Base-by-base conservation (phyloP, 2,329 filamentous ascomycete genomes). In the Microascus cirrosus region DNA sequence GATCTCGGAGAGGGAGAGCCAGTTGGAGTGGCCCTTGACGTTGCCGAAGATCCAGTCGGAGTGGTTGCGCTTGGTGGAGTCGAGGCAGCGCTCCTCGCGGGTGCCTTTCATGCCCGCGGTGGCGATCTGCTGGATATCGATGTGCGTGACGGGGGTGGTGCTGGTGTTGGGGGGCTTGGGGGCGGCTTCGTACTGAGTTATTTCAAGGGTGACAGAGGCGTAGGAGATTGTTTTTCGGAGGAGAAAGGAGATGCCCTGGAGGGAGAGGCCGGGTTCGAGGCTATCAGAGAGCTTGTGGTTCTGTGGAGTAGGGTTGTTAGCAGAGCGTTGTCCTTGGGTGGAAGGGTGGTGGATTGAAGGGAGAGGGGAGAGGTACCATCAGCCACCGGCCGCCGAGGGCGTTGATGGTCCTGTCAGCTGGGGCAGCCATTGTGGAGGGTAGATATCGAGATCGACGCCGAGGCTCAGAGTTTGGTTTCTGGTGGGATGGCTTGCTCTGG, bases 41-140 rank as follows among this genome's bases (percentile, higher is more conserved):
- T 73, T 74, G 59, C 91, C 91, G 69, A 95, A 96, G 63, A 95
- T 81, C 77, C 84, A 85, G 75, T 96, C 90, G 25, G 74, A 74
- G 75, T 92, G 89, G 61, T 82, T 79, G 64, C 86, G 84, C 63
- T 64, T 70, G 57, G 63, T 64, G 68, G 71, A 66, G 73, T 84
- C 80, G 56, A 80, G 65, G 67, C 74, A 79, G 59, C 81, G 80
- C 62, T 70, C 69, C 76, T 84, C 81, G 50, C 74, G 67, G 55
- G 75, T 91, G 65, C 83, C 85, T 66, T 81, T 82, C 62, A 95
- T 75, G 58, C 85, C 86, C 60, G 85, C 89, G 10, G 87, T 89
- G 42, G 82, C 77, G 53, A 80, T 76, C 74, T 95, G 90, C 59
- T 83, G 80, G 67, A 91, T 85, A 71, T 88, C 81, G 71, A 94